Evolutionary conservation across 106 monocot genomes (phyloP).

Genomic region (Triglochin maritima): DNA sequence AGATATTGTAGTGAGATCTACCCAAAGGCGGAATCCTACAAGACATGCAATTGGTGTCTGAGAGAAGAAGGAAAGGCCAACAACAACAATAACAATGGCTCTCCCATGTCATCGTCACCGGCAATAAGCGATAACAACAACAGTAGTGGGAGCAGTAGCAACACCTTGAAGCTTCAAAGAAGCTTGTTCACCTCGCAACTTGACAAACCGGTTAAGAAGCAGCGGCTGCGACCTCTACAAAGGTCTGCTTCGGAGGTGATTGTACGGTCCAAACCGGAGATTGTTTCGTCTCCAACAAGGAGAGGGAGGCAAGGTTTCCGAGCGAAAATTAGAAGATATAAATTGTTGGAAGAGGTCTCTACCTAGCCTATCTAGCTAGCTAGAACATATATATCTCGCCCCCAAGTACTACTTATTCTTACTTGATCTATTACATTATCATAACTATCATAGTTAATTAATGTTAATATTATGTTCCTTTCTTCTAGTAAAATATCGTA

Average conservation of each 20-base stretch:
- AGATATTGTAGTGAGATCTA: constrained; percentile 66
- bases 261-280: neutral
- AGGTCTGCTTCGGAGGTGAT: constrained; percentile 24
- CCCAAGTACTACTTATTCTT: too few species aligned
- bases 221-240: constrained; percentile 10
- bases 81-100: constrained; percentile 7
- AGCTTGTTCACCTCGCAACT: constrained; percentile 16
- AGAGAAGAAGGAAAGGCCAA: constrained; percentile 24
- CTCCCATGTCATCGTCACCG: constrained; percentile 8
- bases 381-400: neutral
- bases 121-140: neutral
- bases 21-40: constrained; percentile 26
- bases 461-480: too few species aligned
- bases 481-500: too few species aligned
- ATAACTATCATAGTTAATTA: too few species aligned
- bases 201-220: constrained; percentile 45
- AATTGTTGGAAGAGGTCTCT: constrained; percentile 73
- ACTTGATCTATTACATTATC: too few species aligned
- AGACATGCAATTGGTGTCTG: constrained; percentile 60
- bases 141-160: neutral
- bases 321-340: constrained; percentile 59
- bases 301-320: constrained; percentile 29
- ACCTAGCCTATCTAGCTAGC: constrained; percentile 15
- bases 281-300: neutral
- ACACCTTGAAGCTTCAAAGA: constrained; percentile 5